Evolutionary conservation across 2,329 filamentous ascomycete genomes (phyloP), one percentile per base, ranked within the genome.

Genomic region (Exophiala bonariae): DNA sequence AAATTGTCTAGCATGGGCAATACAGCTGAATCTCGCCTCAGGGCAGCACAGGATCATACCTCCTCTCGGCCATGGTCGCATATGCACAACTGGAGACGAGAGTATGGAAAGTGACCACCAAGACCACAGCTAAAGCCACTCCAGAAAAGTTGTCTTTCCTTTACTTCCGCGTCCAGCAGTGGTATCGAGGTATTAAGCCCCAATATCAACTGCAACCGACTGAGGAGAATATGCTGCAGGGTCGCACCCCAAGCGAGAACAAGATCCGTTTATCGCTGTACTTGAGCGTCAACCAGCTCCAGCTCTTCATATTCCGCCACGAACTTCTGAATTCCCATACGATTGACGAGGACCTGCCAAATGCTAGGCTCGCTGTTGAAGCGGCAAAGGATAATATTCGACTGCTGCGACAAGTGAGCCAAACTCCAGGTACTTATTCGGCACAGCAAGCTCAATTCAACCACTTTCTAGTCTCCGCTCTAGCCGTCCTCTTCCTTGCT

Each of bases 221-320:
- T 9, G n/a, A 31, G 28, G 28, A 31, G 28, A 9, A 31, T n/a
- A 31, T 31, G 9, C n/a, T 31, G n/a, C 28, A 9, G 9, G 28
- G 28, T 9, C 9, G 9, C 28, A 31, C 9, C n/a, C 28, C 9
- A 8, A 64, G 68, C 3, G 57, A 69, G 2, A 71, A 70, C 38
- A 70, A 69, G 17, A 55, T 74, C 1, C 69, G 71, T 0, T 68
- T 73, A 0, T 53, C 75, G 1, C 58, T 74, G 1, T 73, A 74
- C 19, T 62, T 76, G 0, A 68, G 73, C 2, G 72, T 69, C 0
- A 76, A 76, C 41, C 67, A 75, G 41, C 63, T 69, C 1, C 67
- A 72, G 2, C 73, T 69, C 8, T 59, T 75, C 2, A 70, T 76
- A 1, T 70, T 74, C 41, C 63, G 73, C 0, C 69, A 74, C 14